Base-by-base conservation (phyloP, 169 alveolate species). In the Cryptosporidium parvum region DNA sequence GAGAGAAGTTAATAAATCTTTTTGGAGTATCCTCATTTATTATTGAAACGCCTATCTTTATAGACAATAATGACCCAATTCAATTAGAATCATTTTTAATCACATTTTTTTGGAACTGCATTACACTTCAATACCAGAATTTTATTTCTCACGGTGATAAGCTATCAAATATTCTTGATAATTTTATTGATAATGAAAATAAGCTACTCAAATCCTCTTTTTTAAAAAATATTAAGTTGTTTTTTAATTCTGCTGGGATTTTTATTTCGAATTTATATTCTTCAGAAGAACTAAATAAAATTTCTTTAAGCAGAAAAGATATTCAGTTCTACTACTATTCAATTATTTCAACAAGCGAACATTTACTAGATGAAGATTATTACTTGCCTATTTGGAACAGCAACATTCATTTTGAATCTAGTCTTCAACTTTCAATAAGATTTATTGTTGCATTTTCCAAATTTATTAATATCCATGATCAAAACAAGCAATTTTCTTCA, bases 291-390 rank as follows among this genome's bases (percentile, higher is more conserved):
- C 9, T 33, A 21, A 65, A 29, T 39, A 65, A 31, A n/a, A n/a
- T 65, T 4, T 37, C 51, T 31, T 31, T 65, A 56, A 35, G 45
- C 62, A 51, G 29, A 21, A 62, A 62, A 8, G 75, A 65, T 10
- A 80, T 80, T 65, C 26, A 45, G 10, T 80, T 80, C 44, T 62
- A 62, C 26, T 44, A 65, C 62, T 26, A 69, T 23, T 62, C 80
- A 7, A 42, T 80, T 61, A 42, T 80, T 42, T 80, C 89, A 33
- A 80, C 89, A 44, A 80, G 89, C 21, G 89, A 80, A n/a, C 42
- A 37, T 45, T 67, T 80, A 9, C 62, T 80, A 2, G 68, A 80
- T 45, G 75, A 58, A 44, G 89, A 45, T 33, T 31, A 44, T 26
- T 80, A 80, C 33, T 31, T 44, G 4, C 68, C 62, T 1, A 80